Conservation (phyloP, 2,329 filamentous ascomycete species). For the Monosporascus cannonballus region DNA sequence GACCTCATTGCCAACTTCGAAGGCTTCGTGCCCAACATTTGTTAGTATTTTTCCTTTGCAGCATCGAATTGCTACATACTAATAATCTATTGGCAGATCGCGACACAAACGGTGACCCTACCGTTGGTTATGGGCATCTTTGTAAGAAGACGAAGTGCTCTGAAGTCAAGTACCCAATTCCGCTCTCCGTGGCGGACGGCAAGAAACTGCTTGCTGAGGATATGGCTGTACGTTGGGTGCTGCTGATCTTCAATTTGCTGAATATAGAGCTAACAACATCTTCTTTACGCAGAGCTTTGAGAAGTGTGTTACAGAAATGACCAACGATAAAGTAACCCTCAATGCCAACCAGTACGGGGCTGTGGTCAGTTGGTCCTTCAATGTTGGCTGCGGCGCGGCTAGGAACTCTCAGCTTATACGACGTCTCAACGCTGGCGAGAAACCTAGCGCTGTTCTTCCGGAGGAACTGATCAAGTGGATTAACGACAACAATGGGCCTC, state of each 20-base stretch:
- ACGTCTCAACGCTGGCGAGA: slow-evolving; percentile 38
- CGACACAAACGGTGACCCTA: slow-evolving; percentile 26
- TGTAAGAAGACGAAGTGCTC: slow-evolving; percentile 35
- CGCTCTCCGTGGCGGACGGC: slow-evolving; percentile 34
- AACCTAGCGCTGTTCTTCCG: slow-evolving; percentile 32
- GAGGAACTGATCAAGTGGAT: slow-evolving; percentile 44
- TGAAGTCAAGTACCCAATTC: slow-evolving; percentile 40
- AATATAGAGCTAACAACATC: not conserved
- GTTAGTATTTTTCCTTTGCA: not conserved
- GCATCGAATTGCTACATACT: not conserved
- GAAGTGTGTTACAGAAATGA: slow-evolving; percentile 14
- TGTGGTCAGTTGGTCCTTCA: slow-evolving; percentile 46
- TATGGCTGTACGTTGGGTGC: not conserved
- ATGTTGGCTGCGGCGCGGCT: slow-evolving; percentile 39
- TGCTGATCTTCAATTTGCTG: slow-evolving; percentile 15
- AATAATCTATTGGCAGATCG: too few relatives aligned
- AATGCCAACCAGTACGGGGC: slow-evolving; percentile 48
- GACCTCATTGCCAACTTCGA: slow-evolving; percentile 59
- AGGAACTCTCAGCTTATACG: slow-evolving; percentile 33
- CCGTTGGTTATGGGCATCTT: slow-evolving; percentile 45
- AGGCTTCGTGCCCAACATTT: slow-evolving; percentile 34
- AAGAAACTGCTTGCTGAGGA: slow-evolving; percentile 34
- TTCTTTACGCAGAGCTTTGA: too few relatives aligned
- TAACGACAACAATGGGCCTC: slow-evolving; percentile 22
- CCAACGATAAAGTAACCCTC: slow-evolving; percentile 28